Evolutionary conservation across 805 yeast genomes (phyloP).

Genomic region (Cyberlindnera maritima): DNA sequence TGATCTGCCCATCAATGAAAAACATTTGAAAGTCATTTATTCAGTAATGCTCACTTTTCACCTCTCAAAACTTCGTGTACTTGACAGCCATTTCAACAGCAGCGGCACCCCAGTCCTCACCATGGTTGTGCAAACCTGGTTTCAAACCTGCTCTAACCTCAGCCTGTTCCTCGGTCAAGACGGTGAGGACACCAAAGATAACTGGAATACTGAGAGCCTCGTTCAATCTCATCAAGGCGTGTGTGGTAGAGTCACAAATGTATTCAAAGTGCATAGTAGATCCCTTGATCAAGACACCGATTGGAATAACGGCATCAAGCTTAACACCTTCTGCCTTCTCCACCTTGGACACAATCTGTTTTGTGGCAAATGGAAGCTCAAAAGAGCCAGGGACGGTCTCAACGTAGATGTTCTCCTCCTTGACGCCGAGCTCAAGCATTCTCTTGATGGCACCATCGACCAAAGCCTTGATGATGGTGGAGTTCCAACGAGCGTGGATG

Average conservation of each 20-base stretch:
- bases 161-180: constrained; percentile 93
- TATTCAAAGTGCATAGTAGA: constrained; percentile 98
- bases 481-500: constrained; percentile 96
- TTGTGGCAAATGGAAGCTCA: constrained; percentile 85
- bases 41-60: too few relatives aligned
- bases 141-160: constrained; percentile 88
- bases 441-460: constrained; percentile 72
- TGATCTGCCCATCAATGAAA: too few relatives aligned
- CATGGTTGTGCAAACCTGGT: constrained; percentile 85
- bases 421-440: constrained; percentile 64
- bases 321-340: constrained; percentile 41
- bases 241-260: constrained; percentile 86
- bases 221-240: constrained; percentile 81
- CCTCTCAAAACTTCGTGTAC: constrained; percentile 22
- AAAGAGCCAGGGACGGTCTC: constrained; percentile 94
- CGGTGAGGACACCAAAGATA: constrained; percentile 90
- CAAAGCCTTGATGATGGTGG: constrained; percentile 68
- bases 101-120: constrained; percentile 98
- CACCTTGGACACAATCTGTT: constrained; percentile 42
- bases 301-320: constrained; percentile 86
- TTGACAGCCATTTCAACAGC: constrained; percentile 90
- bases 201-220: constrained; percentile 70
- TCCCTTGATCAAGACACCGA: constrained; percentile 94
- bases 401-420: constrained; percentile 69
- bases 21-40: background rate